Evolutionary conservation across 305 asterid species (phyloP), one percentile per base, ranked within the genome.

Genomic region (Solanum hybrid): DNA sequence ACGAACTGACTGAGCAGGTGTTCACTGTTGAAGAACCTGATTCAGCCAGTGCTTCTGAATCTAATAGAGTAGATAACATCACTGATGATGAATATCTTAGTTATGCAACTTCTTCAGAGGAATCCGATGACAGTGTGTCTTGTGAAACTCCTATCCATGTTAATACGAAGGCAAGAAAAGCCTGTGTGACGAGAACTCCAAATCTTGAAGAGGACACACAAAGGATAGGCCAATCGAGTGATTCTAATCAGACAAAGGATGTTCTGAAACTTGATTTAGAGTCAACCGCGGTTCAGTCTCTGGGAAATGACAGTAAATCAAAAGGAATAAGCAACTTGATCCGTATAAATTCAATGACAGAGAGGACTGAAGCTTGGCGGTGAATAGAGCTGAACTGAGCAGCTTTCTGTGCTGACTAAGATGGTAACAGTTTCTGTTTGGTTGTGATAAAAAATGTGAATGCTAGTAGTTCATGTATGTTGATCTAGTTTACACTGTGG

Each of bases 331-430:
- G 96, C 97, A 97, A 96, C 84, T 91, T 96, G 96, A 93, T 98
- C 94, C 96, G 97, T 84, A 94, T 96, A 88, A 94, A 95, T 88
- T 95, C 98, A 75, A 89, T 92, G 87, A 93, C 95, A 1, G 97
- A 95, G 93, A 87, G 98, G 90, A 93, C 92, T 64, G 98, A 95
- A 92, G 96, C 98, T 4, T 96, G 99, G 98, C 93, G 98, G 79
- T 96, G 92, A 95, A 79, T 84, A 35, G 76, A 40, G 69, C 36
- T 13, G 38, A 78, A 35, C 46, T 78, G 38, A 66, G 13, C 80
- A 71, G 17, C 81, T 26, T 87, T 71, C 69, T 71, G 26, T 36
- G 82, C 81, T 87, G 66, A 87, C 60, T 69, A 71, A 71, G 38
- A 87, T 26, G 79, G 81, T 73, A 87, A 87, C 89, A 42, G 38